Evolutionary conservation across 208 protist genomes (phyloP).

Genomic region (Wallacemonas sp.): DNA sequence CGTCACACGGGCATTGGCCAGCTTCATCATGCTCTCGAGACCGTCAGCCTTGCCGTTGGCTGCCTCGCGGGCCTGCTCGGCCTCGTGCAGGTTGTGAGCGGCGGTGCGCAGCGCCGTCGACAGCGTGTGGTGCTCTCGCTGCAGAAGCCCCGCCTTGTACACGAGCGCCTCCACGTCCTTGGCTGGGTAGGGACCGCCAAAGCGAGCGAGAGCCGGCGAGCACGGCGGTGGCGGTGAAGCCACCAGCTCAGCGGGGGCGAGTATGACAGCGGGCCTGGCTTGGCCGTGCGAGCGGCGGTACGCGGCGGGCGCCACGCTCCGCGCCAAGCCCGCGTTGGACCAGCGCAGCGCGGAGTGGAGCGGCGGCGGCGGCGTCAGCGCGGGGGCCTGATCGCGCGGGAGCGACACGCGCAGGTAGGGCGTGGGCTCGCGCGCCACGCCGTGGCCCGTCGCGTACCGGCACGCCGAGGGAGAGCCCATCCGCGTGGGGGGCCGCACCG

Average conservation of each 20-base stretch:
- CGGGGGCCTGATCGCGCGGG: background rate
- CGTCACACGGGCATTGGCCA: background rate
- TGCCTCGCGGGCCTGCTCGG: background rate
- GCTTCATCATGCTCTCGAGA: background rate
- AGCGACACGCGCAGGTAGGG: background rate
- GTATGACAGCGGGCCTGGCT: no score
- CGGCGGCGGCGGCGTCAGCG: background rate
- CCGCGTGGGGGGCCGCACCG: background rate
- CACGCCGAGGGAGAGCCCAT: background rate
- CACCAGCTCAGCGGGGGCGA: background rate
- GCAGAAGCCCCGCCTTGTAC: conserved; percentile 13
- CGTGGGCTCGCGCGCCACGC: background rate
- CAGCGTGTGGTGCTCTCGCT: background rate
- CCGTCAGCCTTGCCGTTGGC: background rate
- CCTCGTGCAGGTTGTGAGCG: background rate
- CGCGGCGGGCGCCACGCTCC: background rate
- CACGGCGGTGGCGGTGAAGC: background rate
- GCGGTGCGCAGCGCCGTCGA: background rate
- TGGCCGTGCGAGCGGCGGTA: no score
- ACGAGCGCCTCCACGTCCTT: conserved; percentile 25
- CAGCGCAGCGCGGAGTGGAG: conserved; percentile 1
- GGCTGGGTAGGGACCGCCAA: conserved; percentile 16
- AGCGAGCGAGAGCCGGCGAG: background rate
- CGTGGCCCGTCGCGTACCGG: conserved; percentile 2
- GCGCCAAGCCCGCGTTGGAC: conserved; percentile 3